Conservation (phyloP, 140 eudicot genomes). For the Stevia rebaudiana region DNA sequence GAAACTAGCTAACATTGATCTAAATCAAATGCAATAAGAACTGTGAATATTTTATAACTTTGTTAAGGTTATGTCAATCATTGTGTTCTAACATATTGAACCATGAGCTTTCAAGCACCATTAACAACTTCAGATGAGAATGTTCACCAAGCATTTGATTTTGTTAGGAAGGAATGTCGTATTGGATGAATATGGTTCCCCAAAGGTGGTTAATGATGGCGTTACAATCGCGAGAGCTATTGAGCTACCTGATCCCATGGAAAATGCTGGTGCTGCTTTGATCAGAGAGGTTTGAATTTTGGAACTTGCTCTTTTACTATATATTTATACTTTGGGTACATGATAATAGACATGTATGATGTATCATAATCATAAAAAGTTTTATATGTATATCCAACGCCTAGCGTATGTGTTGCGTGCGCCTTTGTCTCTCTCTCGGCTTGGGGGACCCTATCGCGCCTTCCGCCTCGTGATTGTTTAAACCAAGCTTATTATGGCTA, state of each 20-base stretch:
- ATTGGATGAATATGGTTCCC: slow-evolving; percentile 82
- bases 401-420: no score
- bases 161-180: slow-evolving; percentile 51
- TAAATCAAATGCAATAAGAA: background rate
- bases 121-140: background rate
- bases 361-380: no score
- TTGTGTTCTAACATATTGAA: background rate
- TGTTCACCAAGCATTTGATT: background rate
- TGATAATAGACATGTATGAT: no score
- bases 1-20: background rate
- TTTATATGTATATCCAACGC: no score
- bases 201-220: slow-evolving; percentile 92
- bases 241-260: slow-evolving; percentile 89
- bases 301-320: background rate
- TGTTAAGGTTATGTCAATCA: background rate
- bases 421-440: no score
- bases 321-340: no score
- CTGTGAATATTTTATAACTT: background rate
- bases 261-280: slow-evolving; percentile 92
- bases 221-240: slow-evolving; percentile 91
- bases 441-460: background rate
- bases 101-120: background rate
- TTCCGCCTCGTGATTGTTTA: background rate
- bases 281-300: slow-evolving; percentile 93
- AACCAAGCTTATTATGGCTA: background rate